phyloP scores from a whole-genome alignment of 148 eudicot genomes.

The Vaccinium vitisidaea region DNA sequence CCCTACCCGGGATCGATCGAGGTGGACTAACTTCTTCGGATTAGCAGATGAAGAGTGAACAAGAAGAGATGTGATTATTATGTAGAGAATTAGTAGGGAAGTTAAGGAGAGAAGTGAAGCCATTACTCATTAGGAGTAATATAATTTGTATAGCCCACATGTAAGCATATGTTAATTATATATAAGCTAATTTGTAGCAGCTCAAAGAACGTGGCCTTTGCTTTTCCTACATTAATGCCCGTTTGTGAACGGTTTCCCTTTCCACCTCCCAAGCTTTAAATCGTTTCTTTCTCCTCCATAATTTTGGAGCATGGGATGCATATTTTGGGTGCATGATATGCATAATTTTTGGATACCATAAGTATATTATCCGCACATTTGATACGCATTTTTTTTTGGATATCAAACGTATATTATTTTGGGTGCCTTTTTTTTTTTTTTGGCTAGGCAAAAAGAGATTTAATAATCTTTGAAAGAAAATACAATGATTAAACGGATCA shows the following conservation, averaged over 20 bases:
- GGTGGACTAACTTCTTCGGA: background rate
- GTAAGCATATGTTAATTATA: no score
- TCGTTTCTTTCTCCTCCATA: background rate
- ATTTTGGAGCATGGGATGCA: background rate
- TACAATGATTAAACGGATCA: no score
- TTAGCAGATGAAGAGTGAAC: slow-evolving; percentile 9
- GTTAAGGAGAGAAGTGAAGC: background rate
- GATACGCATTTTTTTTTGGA: background rate
- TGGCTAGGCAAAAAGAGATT: background rate
- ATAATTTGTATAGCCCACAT: background rate
- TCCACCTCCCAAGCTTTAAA: slow-evolving; percentile 1
- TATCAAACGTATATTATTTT: no score
- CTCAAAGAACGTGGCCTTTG: slow-evolving; percentile 15
- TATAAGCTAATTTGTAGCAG: background rate
- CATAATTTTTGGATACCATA: background rate
- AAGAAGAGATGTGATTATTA: background rate
- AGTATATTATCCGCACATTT: background rate
- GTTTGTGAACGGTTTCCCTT: background rate
- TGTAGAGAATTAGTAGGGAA: background rate
- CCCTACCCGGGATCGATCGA: background rate
- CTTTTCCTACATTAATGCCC: background rate
- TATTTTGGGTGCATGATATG: background rate
- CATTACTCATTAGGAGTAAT: background rate
- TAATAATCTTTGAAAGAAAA: no score
- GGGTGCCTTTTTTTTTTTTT: no score